A percentile compares a stretch with the other conserved stretches of the same genome.
These are phyloP conservation scores for Omphalotus guepiniiformis DNA, from an alignment of 768 basidiomycete genomes.

Conservation along the genomic window DNA sequence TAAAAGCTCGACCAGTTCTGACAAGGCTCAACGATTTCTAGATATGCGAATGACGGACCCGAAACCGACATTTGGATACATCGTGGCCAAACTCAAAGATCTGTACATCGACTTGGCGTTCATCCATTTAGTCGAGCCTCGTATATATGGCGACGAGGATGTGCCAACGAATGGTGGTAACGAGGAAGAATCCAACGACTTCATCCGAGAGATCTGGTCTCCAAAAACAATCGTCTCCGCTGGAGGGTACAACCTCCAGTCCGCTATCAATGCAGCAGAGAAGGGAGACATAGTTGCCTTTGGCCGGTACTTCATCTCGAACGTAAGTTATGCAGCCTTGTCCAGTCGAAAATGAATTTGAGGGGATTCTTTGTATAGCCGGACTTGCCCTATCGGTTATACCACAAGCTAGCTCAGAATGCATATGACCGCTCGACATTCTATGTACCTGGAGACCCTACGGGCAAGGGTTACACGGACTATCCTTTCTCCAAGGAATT, in stretches of 20 bases:
- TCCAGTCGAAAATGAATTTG: neutral
- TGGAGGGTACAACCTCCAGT: conserved; percentile 23
- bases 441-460: conserved; percentile 17
- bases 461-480: conserved; percentile 20
- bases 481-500: no score
- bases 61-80: conserved; percentile 35
- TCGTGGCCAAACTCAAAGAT: conserved; percentile 35
- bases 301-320: conserved; percentile 28
- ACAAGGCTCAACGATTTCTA: neutral
- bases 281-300: conserved; percentile 24
- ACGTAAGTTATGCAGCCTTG: conserved; percentile 12
- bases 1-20: neutral
- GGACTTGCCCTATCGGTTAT: conserved; percentile 25
- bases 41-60: conserved; percentile 37
- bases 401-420: conserved; percentile 21
- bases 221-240: conserved; percentile 22
- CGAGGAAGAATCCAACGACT: conserved; percentile 19
- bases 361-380: conserved; percentile 18
- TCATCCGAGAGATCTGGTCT: conserved; percentile 27
- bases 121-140: conserved; percentile 31
- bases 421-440: conserved; percentile 21
- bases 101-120: conserved; percentile 33
- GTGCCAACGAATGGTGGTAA: neutral
- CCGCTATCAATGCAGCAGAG: conserved; percentile 22
- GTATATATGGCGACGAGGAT: conserved; percentile 6